These are phyloP conservation scores for Guadua angustifolia DNA, from an alignment of 176 grass and related monocot species.

Conservation along the genomic window DNA sequence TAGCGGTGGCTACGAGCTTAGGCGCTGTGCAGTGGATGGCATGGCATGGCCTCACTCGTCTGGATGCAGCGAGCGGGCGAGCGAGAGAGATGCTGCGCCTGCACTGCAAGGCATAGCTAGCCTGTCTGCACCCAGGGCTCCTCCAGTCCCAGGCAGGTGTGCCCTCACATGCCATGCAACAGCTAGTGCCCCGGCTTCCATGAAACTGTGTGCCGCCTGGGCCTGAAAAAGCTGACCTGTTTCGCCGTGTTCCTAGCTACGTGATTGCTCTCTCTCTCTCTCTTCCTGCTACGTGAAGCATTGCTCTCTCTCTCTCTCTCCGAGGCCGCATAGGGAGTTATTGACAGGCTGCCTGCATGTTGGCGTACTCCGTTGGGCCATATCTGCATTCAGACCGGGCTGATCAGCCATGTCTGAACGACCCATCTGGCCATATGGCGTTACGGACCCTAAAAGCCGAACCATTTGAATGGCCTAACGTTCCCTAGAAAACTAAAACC, in stretches of 20 bases:
- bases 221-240: constrained; percentile 13
- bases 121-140: background rate
- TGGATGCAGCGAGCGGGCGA: background rate
- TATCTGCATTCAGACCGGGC: background rate
- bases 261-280: background rate
- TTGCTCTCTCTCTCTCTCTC: background rate
- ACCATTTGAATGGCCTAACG: background rate
- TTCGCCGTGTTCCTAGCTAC: background rate
- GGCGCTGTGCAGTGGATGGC: background rate
- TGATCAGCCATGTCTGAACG: background rate
- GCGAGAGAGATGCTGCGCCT: background rate
- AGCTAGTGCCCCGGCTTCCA: background rate
- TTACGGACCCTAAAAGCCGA: background rate
- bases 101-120: background rate
- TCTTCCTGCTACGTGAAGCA: background rate
- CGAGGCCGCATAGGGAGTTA: background rate
- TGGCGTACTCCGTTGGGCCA: background rate
- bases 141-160: background rate
- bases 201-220: background rate
- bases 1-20: background rate
- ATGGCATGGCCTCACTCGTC: background rate
- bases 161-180: background rate
- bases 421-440: background rate
- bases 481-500: too few species aligned
- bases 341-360: background rate